phyloP scores from a whole-genome alignment of 2,329 filamentous ascomycete species.

The Ophiosphaerella narmari region DNA sequence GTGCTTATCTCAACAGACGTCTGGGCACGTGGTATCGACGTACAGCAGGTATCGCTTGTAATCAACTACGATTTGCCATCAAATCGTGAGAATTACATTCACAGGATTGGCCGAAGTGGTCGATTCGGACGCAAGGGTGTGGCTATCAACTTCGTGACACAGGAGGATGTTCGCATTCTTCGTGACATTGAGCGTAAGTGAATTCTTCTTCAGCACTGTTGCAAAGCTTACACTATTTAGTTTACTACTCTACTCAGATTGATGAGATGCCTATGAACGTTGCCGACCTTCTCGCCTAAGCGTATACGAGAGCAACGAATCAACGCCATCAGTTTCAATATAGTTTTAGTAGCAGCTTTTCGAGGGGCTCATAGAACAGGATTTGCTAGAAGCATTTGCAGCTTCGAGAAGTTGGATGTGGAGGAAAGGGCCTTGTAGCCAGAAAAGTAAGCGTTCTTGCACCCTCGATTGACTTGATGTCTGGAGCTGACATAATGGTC shows the following conservation, averaged over 20 bases:
- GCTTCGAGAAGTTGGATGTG: constrained; percentile 32
- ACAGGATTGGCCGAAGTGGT: constrained; percentile 93
- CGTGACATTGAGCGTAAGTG: constrained; percentile 88
- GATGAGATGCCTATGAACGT: constrained; percentile 99
- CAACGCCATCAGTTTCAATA: not conserved
- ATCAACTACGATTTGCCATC: constrained; percentile 99
- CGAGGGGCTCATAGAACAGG: not conserved
- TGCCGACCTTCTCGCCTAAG: constrained; percentile 39
- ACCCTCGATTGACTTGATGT: not conserved
- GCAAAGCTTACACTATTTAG: constrained; percentile 53
- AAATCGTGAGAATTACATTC: constrained; percentile 99
- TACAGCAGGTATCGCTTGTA: constrained; percentile 95
- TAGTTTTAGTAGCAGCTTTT: not conserved
- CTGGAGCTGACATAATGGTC: too few species aligned
- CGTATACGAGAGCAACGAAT: not conserved
- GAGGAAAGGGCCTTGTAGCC: constrained; percentile 44
- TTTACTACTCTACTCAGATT: constrained; percentile 96
- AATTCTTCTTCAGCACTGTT: not conserved
- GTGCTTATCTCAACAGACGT: constrained; percentile 98
- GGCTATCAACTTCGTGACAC: constrained; percentile 99
- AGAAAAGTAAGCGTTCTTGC: constrained; percentile 26
- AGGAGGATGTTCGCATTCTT: constrained; percentile 95
- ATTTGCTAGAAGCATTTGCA: constrained; percentile 11
- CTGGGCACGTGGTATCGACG: constrained; percentile 97
- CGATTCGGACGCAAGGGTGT: constrained; percentile 98